phyloP scores from a whole-genome alignment of 208 protist species.

The Trypanosoma grayi region DNA sequence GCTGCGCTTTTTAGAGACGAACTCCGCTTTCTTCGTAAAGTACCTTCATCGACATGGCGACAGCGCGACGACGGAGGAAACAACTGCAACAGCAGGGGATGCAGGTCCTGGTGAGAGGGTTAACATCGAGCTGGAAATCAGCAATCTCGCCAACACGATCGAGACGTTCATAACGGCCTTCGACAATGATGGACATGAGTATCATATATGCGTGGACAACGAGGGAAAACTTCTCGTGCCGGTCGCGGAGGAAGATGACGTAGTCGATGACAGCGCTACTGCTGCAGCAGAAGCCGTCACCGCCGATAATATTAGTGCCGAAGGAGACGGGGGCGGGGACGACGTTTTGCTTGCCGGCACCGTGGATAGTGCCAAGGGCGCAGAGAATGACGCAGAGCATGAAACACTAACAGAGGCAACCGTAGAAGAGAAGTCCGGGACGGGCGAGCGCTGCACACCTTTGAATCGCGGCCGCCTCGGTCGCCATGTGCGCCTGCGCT shows the following conservation, averaged over 20 bases:
- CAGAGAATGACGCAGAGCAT: neutral
- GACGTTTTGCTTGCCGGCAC: no score
- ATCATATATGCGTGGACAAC: slow-evolving; percentile 54
- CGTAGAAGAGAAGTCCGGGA: neutral
- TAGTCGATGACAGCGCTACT: neutral
- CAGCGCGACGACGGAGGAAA: neutral
- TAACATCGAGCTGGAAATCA: slow-evolving; percentile 52
- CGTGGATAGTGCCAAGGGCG: neutral
- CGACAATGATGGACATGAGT: slow-evolving; percentile 73
- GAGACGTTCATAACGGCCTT: slow-evolving; percentile 82
- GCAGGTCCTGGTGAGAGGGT: neutral
- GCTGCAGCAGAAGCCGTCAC: neutral
- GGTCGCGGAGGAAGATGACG: slow-evolving; percentile 31
- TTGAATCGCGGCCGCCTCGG: neutral
- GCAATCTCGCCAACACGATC: slow-evolving; percentile 46
- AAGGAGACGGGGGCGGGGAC: neutral
- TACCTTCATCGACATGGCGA: slow-evolving; percentile 18
- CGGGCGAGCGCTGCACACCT: neutral
- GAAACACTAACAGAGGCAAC: neutral
- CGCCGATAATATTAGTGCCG: no score
- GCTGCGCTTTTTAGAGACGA: slow-evolving; percentile 47
- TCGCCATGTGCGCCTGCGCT: slow-evolving; percentile 4
- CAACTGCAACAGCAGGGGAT: neutral
- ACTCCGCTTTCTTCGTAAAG: slow-evolving; percentile 39
- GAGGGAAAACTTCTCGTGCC: slow-evolving; percentile 52